Conservation (phyloP, 2,329 filamentous ascomycete species). For the Capronia epimyces region DNA sequence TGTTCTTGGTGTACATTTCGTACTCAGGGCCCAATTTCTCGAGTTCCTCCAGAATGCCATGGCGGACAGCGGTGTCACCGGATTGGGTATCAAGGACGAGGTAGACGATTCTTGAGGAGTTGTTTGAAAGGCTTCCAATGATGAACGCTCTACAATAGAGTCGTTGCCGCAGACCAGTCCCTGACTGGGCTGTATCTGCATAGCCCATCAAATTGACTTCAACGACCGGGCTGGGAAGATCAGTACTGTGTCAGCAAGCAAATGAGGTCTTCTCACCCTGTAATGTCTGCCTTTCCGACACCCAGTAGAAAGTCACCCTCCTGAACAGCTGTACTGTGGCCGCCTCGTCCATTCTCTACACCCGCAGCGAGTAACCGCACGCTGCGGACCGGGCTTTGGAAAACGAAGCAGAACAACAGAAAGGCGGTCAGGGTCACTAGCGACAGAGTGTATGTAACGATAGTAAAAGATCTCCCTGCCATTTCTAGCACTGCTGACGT, state of each 20-base stretch:
- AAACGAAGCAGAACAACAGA: constrained; percentile 8
- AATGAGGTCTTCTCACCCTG: constrained; percentile 47
- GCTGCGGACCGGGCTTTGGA: constrained; percentile 2
- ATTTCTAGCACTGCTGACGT: constrained; percentile 11
- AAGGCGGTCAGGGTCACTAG: constrained; percentile 6
- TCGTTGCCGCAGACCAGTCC: constrained; percentile 77
- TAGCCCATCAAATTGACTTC: constrained; percentile 91
- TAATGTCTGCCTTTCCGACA: constrained; percentile 67
- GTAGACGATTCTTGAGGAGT: constrained; percentile 73
- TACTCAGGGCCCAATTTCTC: constrained; percentile 65
- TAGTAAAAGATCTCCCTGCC: constrained; percentile 10
- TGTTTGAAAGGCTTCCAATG: constrained; percentile 61
- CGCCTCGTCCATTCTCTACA: background rate
- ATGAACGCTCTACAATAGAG: constrained; percentile 88
- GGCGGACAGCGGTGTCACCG: constrained; percentile 80
- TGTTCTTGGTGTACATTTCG: constrained; percentile 67
- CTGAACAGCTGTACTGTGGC: background rate
- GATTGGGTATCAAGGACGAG: constrained; percentile 80
- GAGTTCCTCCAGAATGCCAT: constrained; percentile 77
- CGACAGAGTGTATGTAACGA: constrained; percentile 4
- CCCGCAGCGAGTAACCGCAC: constrained; percentile 4
- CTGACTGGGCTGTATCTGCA: constrained; percentile 75
- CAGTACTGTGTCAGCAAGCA: constrained; percentile 3
- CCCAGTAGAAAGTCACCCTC: constrained; percentile 56
- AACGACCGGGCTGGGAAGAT: constrained; percentile 62